Percentiles rank a stretch among this genome's conserved stretches.
These are phyloP conservation scores for Gossypium gossypioides DNA, from an alignment of 441 rosid species.

Conservation along the genomic window DNA sequence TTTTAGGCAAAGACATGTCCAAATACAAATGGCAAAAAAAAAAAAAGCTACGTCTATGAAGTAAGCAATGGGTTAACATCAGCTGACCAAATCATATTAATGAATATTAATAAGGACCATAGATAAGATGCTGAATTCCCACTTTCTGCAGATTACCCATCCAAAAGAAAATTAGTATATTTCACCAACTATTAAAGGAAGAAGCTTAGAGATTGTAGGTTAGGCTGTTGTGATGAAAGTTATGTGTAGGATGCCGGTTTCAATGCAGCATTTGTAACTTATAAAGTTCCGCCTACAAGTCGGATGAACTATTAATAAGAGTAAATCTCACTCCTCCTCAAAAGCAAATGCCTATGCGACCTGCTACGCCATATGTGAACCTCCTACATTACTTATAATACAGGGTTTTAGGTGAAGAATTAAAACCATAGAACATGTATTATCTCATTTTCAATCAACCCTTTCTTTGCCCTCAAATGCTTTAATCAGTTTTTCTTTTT, in stretches of 20 bases:
- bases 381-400: too few species aligned
- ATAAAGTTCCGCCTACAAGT: not conserved
- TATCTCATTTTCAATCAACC: not conserved
- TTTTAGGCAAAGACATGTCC: conserved; percentile 13
- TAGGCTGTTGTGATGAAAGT: not conserved
- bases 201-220: not conserved
- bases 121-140: not conserved
- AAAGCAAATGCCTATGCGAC: not conserved
- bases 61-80: not conserved
- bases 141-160: not conserved
- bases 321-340: not conserved
- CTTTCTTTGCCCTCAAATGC: too few species aligned
- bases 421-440: not conserved
- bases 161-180: too few species aligned
- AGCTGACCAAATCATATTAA: not conserved
- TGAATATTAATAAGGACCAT: not conserved
- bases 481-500: too few species aligned
- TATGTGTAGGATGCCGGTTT: not conserved
- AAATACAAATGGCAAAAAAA: not conserved
- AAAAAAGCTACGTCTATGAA: conserved; percentile 3
- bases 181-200: not conserved
- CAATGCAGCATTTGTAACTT: conserved; percentile 1
- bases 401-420: not conserved
- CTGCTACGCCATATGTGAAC: too few species aligned
- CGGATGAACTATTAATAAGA: not conserved